Percentiles rank a stretch among this genome's conserved stretches.
Evolutionary conservation across 2,329 filamentous ascomycete species (phyloP).

Genomic region (Penicillium sp.): DNA sequence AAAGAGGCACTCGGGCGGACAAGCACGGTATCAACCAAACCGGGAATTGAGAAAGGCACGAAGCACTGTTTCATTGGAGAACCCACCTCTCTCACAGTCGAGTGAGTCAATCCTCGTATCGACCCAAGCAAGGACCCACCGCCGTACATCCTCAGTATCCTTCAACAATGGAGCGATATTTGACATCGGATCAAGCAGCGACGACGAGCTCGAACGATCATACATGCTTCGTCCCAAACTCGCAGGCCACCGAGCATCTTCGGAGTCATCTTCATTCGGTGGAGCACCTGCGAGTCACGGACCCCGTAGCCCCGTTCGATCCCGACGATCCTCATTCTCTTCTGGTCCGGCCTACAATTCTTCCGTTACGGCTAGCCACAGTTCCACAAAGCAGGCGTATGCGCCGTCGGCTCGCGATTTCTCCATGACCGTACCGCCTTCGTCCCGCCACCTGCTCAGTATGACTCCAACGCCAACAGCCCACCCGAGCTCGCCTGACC

Average conservation of each 20-base stretch:
- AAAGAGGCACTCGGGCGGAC: constrained; percentile 14
- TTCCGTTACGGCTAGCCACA: constrained; percentile 5
- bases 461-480: constrained; percentile 23
- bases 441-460: constrained; percentile 24
- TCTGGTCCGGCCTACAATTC: constrained; percentile 10
- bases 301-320: constrained; percentile 14
- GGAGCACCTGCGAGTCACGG: constrained; percentile 1
- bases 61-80: constrained; percentile 24
- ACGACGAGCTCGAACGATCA: constrained; percentile 14
- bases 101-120: constrained; percentile 11
- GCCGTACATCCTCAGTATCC: constrained; percentile 20
- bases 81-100: constrained; percentile 5
- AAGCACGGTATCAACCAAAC: constrained; percentile 4
- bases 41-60: constrained; percentile 19
- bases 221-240: constrained; percentile 6
- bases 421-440: constrained; percentile 22
- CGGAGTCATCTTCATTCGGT: constrained; percentile 11
- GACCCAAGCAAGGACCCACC: constrained; percentile 8
- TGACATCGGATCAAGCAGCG: constrained; percentile 19
- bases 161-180: constrained; percentile 14
- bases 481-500: constrained; percentile 18
- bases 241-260: constrained; percentile 7
- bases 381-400: constrained; percentile 16
- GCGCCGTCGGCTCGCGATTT: constrained; percentile 16
- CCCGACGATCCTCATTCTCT: constrained; percentile 25